Evolutionary conservation across 805 yeast species (phyloP), one percentile per base, ranked within the genome.

Genomic region (Helenozyma rhizophorensis): DNA sequence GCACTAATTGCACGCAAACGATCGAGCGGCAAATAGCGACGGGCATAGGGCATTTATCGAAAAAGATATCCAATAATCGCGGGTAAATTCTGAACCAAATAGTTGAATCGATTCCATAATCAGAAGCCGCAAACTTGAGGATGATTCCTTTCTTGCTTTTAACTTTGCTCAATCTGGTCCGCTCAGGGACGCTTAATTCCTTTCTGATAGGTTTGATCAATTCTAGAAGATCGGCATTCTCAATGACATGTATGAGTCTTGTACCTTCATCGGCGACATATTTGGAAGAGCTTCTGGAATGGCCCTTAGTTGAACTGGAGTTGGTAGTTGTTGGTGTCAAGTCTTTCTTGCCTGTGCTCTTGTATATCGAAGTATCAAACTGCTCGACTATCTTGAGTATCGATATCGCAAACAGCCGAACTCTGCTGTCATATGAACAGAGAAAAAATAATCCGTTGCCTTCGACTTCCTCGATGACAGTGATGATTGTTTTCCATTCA

Each of bases 51-150:
- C 95, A 88, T 29, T 70, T 72, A 39, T 78, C 84, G 40, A 85
- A 87, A 38, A 93, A 77, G 1, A 77, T 67, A 21, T 73, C 78
- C 25, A 93, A 60, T 2, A 93, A 62, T 23, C 72, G 74, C 2
- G 97, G 97, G 48, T 84, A 88, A 1, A 82, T 73, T 40, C 95
- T 74, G 48, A 90, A 82, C 98, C 98, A 93, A n/a, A 93, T 63
- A 0, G 97, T 95, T 1, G 95, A 80, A 60, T 93, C 98, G 8
- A 93, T 89, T 2, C 97, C 97, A 50, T 89, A 84, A 37, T 83
- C 95, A 2, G 95, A 83, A 44, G 86, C 96, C 0, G 96, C 96
- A 6, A 93, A 62, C 30, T 78, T 72, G 0, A 83, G 65, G n/a
- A 94, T 58, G 2, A 86, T 70, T 16, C 83, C 84, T 39, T 75